These are phyloP conservation scores for Hirschioporus abietinus DNA, from an alignment of 768 basidiomycete genomes.

Conservation along the genomic window DNA sequence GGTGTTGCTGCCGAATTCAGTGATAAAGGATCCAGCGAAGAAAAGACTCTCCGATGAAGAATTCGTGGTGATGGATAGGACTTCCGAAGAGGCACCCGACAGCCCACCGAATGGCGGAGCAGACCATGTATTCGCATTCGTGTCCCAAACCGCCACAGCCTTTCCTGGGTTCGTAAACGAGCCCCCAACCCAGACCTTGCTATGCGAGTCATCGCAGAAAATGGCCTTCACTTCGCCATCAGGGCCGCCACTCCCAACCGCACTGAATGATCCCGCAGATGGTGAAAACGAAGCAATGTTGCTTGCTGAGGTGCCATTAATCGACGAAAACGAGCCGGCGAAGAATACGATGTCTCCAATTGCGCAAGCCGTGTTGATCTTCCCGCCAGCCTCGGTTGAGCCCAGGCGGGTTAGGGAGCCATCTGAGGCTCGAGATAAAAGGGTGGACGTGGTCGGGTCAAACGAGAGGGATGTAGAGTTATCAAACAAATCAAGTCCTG, in stretches of 20 bases:
- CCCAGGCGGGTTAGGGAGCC: constrained; percentile 69
- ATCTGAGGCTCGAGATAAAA: constrained; percentile 57
- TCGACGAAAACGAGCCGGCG: constrained; percentile 76
- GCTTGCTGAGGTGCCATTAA: constrained; percentile 50
- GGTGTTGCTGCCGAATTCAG: constrained; percentile 55
- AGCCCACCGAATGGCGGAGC: constrained; percentile 80
- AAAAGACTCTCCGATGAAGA: constrained; percentile 69
- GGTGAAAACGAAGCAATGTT: constrained; percentile 78
- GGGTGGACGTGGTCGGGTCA: constrained; percentile 66
- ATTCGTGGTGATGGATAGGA: constrained; percentile 73
- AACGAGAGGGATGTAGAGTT: constrained; percentile 48
- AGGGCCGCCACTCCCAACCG: constrained; percentile 64
- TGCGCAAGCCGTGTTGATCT: constrained; percentile 67
- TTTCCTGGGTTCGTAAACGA: constrained; percentile 61
- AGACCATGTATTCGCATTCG: constrained; percentile 62
- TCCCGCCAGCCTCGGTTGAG: constrained; percentile 76
- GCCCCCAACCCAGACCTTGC: constrained; percentile 77
- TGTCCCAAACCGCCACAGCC: constrained; percentile 69
- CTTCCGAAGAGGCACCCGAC: constrained; percentile 59
- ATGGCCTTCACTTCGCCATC: constrained; percentile 69
- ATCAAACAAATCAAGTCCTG: constrained; percentile 76
- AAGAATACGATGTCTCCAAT: constrained; percentile 66
- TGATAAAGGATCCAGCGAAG: constrained; percentile 85
- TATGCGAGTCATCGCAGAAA: constrained; percentile 65
- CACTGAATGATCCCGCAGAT: constrained; percentile 48